A percentile compares a stretch with the other conserved stretches of the same genome.
These are phyloP conservation scores for Pelargonium nanum DNA, from an alignment of 345 rosid genomes.

Conservation along the genomic window DNA sequence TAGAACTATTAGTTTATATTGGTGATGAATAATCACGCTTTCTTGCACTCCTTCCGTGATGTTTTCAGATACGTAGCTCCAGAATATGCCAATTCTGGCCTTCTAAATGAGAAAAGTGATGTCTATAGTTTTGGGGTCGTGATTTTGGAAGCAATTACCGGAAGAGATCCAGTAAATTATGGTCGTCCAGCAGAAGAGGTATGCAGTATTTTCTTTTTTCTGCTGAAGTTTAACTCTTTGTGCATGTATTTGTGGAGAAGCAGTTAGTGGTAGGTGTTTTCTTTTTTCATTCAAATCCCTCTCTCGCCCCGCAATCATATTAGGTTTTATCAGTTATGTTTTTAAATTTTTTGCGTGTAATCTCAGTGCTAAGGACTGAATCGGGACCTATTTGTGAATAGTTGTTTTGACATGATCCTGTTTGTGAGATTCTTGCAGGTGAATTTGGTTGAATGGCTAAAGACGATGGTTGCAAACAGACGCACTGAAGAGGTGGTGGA, in stretches of 20 bases:
- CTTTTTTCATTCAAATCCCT: too few species aligned
- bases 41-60: too few species aligned
- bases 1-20: too few species aligned
- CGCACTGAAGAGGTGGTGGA: slow-evolving; percentile 82
- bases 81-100: slow-evolving; percentile 89
- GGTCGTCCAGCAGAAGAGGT: slow-evolving; percentile 85
- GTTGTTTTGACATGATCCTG: neutral
- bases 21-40: too few species aligned
- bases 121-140: slow-evolving; percentile 93
- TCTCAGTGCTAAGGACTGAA: too few species aligned
- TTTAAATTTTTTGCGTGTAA: too few species aligned
- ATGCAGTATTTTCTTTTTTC: slow-evolving; percentile 5
- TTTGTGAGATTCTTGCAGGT: slow-evolving; percentile 36
- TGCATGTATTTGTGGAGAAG: too few species aligned
- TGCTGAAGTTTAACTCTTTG: too few species aligned
- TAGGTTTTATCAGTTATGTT: too few species aligned
- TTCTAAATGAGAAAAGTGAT: slow-evolving; percentile 88
- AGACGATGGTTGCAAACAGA: slow-evolving; percentile 83
- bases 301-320: too few species aligned
- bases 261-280: too few species aligned
- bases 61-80: slow-evolving; percentile 79
- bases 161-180: slow-evolving; percentile 93
- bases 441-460: slow-evolving; percentile 92
- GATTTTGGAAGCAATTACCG: slow-evolving; percentile 91
- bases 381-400: neutral